Conservation (phyloP, 805 yeast genomes). For the Cyberlindnera euphorbiae region DNA sequence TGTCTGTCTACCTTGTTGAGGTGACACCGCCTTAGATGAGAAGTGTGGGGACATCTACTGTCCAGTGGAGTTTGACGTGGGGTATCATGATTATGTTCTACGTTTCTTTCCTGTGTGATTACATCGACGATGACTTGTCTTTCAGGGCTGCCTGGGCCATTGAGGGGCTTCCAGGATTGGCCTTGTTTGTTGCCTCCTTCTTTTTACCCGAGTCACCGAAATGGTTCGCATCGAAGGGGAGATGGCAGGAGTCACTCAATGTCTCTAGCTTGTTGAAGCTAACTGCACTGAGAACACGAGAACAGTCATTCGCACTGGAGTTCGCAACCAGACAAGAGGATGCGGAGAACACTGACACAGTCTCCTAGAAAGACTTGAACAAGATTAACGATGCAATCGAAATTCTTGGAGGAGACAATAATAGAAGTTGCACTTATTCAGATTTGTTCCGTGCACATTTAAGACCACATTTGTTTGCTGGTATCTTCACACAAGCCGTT, state of each 20-base stretch:
- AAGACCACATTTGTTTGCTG: conserved; percentile 34
- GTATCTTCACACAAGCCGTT: conserved; percentile 35
- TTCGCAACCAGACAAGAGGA: too few relatives aligned
- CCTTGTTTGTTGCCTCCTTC: conserved; percentile 35
- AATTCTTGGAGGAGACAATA: conserved; percentile 23
- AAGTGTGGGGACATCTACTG: conserved; percentile 48
- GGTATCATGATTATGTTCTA: conserved; percentile 56
- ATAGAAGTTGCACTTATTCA: conserved; percentile 21
- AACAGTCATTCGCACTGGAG: too few relatives aligned
- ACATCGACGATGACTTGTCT: conserved; percentile 39
- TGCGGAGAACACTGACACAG: too few relatives aligned
- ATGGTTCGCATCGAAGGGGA: conserved; percentile 41
- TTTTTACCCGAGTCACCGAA: conserved; percentile 56
- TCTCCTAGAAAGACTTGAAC: too few relatives aligned
- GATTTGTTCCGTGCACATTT: conserved; percentile 32
- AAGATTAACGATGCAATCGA: conserved; percentile 23
- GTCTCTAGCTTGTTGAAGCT: conserved; percentile 19
- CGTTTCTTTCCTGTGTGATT: conserved; percentile 42
- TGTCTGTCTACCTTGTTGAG: conserved; percentile 53
- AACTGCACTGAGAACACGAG: conserved; percentile 5
- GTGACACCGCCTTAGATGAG: conserved; percentile 41
- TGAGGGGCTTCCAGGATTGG: conserved; percentile 46
- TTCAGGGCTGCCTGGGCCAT: conserved; percentile 65
- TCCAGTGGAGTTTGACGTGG: conserved; percentile 54
- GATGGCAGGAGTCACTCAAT: conserved; percentile 35